These are phyloP conservation scores for Athelia sp. DNA, from an alignment of 1,284 basidiomycete genomes.

Conservation along the genomic window DNA sequence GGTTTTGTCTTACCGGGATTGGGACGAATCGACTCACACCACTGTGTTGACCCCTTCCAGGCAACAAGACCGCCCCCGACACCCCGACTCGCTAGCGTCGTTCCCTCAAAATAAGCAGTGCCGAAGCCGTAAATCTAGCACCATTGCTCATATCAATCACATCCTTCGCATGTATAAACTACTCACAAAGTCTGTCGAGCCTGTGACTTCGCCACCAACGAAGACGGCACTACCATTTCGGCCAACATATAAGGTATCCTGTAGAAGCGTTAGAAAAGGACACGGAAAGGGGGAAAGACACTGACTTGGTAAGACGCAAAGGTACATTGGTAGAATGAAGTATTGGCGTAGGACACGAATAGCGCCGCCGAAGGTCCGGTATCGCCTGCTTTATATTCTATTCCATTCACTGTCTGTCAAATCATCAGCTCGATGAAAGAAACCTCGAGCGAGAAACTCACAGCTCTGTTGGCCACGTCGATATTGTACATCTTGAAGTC, in stretches of 20 bases:
- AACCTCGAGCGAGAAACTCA: slow-evolving; percentile 21
- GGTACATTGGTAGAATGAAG: slow-evolving; percentile 63
- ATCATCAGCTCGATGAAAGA: not conserved
- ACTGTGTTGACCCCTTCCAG: slow-evolving; percentile 54
- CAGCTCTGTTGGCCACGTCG: slow-evolving; percentile 62
- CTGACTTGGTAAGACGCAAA: slow-evolving; percentile 50
- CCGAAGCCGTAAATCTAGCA: slow-evolving; percentile 48
- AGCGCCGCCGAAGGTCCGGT: slow-evolving; percentile 56
- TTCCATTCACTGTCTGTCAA: not conserved
- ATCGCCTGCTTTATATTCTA: slow-evolving; percentile 37
- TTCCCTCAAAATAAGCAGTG: slow-evolving; percentile 57
- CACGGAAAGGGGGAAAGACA: no score
- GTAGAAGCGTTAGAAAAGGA: no score
- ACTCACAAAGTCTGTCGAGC: slow-evolving; percentile 56
- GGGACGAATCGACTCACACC: slow-evolving; percentile 21
- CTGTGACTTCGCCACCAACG: slow-evolving; percentile 57
- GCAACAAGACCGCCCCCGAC: slow-evolving; percentile 60
- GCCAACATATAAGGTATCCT: slow-evolving; percentile 63
- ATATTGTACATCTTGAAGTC: slow-evolving; percentile 68
- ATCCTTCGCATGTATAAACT: slow-evolving; percentile 5
- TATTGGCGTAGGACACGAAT: slow-evolving; percentile 57
- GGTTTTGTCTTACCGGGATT: slow-evolving; percentile 25
- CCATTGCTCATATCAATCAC: slow-evolving; percentile 23
- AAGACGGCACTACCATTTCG: slow-evolving; percentile 55
- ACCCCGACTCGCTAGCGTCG: slow-evolving; percentile 54